These are phyloP conservation scores for Elaeagnus macrophylla DNA, from an alignment of 306 rosid genomes.

Conservation along the genomic window DNA sequence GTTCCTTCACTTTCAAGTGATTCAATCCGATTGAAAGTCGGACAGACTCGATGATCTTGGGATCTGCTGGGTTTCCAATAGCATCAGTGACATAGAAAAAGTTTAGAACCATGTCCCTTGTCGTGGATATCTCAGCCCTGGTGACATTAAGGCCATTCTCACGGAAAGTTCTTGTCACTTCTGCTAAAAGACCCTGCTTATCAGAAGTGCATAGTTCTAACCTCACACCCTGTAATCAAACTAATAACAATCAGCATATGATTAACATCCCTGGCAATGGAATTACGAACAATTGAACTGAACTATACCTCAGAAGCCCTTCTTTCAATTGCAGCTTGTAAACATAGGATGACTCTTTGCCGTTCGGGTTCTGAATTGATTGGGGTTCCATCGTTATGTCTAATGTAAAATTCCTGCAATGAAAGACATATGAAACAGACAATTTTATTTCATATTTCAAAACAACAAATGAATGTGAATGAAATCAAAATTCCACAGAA, in stretches of 20 bases:
- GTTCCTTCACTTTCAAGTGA: constrained; percentile 65
- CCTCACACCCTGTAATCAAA: constrained; percentile 57
- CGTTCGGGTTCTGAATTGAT: constrained; percentile 89
- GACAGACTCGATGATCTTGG: constrained; percentile 51
- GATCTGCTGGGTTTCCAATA: constrained; percentile 50
- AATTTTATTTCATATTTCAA: constrained; percentile 1
- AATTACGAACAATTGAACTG: not conserved
- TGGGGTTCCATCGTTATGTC: constrained; percentile 88
- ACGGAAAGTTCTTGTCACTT: constrained; percentile 76
- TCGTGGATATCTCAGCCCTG: constrained; percentile 77
- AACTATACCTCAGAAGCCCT: constrained; percentile 65
- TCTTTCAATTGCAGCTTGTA: constrained; percentile 79
- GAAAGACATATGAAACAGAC: not conserved
- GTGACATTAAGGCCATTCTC: constrained; percentile 84
- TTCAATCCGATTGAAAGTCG: constrained; percentile 59
- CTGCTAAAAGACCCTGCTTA: constrained; percentile 64
- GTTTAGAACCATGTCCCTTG: constrained; percentile 41
- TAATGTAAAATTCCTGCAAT: constrained; percentile 76
- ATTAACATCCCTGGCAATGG: not conserved
- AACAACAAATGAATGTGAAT: not conserved
- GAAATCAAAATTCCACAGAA: not conserved
- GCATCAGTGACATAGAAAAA: constrained; percentile 77
- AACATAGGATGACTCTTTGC: constrained; percentile 78
- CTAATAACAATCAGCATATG: not conserved
- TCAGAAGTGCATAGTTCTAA: constrained; percentile 60